Base-by-base conservation (phyloP, 768 basidiomycete species). In the Boletus sp. region DNA sequence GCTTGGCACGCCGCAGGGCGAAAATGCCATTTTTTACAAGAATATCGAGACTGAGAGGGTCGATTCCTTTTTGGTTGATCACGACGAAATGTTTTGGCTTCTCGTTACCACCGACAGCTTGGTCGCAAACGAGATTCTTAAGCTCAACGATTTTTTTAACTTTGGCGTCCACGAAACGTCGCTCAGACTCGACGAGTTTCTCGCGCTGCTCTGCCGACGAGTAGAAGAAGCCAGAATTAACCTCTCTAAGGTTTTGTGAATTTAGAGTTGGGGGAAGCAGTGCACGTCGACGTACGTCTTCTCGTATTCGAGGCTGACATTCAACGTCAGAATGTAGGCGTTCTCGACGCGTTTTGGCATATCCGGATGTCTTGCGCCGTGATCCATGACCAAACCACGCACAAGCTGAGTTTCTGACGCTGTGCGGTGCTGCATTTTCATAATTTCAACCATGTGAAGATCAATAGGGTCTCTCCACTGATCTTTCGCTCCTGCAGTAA, bases 391-490 rank as follows among this genome's bases (percentile, higher is more conserved):
- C 54, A 99, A 80, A 34, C 97, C 97, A 63, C 91, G 88, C 64
- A 99, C 78, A 37, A 99, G 84, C 69, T 97, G 90, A 30, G 97
- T 99, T 72, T 99, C 97, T 23, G 93, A 93, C 58, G 97, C 93
- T 40, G 89, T 95, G 64, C 95, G 89, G 75, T 99, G 97, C 72
- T 97, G 96, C 97, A 99, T 99, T 78, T 98, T 98, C 97, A 98
- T 98, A 58, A 98, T 87, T 75, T 99, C 97, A 48, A 99, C 78
- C 97, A 99, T 99, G 75, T 98, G 96, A 53, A 99, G 79, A 77
- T 99, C 97, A 67, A 98, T 95, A 47, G 95, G 93, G 62, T 94
- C 87, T 50, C 80, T 81, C 79, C 83, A 88, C 61, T 85, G 83
- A 66, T 88, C 85, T 57, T 77, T 74, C 19, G 80, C 71, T 57